A percentile compares a stretch with the other conserved stretches of the same genome.
Evolutionary conservation across 176 grass and related monocot genomes (phyloP).

Genomic region (Phyllostachys edulis): DNA sequence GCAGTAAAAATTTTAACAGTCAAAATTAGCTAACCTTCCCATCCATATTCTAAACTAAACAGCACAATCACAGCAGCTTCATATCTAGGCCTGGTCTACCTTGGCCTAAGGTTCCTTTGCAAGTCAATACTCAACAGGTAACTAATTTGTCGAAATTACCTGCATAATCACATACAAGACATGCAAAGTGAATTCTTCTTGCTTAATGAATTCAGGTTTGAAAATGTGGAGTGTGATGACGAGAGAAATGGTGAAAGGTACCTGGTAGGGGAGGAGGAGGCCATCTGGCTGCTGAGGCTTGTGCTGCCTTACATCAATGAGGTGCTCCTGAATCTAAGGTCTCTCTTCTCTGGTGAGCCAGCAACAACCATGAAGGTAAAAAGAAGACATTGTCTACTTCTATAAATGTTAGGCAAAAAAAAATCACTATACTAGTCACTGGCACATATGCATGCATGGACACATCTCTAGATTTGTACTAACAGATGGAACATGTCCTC

Average conservation of each 20-base stretch:
- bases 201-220: conserved; percentile 45
- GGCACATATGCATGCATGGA: conserved; percentile 16
- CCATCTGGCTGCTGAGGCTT: conserved; percentile 82
- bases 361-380: conserved; percentile 91
- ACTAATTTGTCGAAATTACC: not conserved
- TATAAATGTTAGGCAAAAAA: not conserved
- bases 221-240: conserved; percentile 46
- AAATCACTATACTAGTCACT: not conserved
- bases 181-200: not conserved
- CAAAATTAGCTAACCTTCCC: not conserved
- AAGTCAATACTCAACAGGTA: conserved; percentile 90
- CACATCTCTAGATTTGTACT: conserved; percentile 40
- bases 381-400: not conserved
- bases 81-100: conserved; percentile 81
- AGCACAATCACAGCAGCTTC: conserved; percentile 80
- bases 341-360: conserved; percentile 88
- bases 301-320: conserved; percentile 91
- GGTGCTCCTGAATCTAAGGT: conserved; percentile 63
- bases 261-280: conserved; percentile 91
- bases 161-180: not conserved
- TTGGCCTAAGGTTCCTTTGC: conserved; percentile 67
- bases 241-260: conserved; percentile 36
- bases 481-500: conserved; percentile 42
- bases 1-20: not conserved
- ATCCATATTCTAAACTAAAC: conserved; percentile 16